Conservation (phyloP, 805 yeast genomes). For the Osmozyma mogii region DNA sequence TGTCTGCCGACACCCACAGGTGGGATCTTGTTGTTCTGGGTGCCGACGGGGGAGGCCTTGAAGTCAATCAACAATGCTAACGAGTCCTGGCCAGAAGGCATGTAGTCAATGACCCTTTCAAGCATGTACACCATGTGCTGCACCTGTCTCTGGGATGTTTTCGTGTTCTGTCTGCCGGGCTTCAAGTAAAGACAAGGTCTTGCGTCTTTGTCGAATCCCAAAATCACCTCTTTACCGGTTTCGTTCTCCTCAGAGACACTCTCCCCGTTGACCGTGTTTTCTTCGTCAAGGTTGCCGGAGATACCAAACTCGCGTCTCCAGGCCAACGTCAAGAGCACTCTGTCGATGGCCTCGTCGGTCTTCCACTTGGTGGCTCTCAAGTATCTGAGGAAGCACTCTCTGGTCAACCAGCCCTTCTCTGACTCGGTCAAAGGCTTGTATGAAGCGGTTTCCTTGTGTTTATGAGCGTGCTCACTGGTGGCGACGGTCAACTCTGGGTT, state of each 20-base stretch:
- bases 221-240: conserved; percentile 85
- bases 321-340: conserved; percentile 38
- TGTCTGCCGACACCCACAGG: conserved; percentile 83
- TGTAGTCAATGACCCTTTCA: conserved; percentile 85
- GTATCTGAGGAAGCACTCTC: conserved; percentile 46
- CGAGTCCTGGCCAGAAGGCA: conserved; percentile 96
- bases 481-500: conserved; percentile 44
- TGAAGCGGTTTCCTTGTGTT: conserved; percentile 18
- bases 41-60: conserved; percentile 64
- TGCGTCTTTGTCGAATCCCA: conserved; percentile 84
- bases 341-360: conserved; percentile 32
- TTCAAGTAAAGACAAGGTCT: conserved; percentile 90
- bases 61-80: conserved; percentile 88
- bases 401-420: conserved; percentile 40
- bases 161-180: conserved; percentile 95
- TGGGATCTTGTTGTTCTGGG: conserved; percentile 66
- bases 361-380: conserved; percentile 48
- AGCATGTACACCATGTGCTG: conserved; percentile 90
- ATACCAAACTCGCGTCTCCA: conserved; percentile 53
- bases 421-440: conserved; percentile 21
- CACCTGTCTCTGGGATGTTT: conserved; percentile 84
- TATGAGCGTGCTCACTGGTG: conserved; percentile 39
- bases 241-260: conserved; percentile 62
- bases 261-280: conserved; percentile 45
- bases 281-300: too few species aligned